Conservation (phyloP, 768 basidiomycete species). For the Mycena galopus region DNA sequence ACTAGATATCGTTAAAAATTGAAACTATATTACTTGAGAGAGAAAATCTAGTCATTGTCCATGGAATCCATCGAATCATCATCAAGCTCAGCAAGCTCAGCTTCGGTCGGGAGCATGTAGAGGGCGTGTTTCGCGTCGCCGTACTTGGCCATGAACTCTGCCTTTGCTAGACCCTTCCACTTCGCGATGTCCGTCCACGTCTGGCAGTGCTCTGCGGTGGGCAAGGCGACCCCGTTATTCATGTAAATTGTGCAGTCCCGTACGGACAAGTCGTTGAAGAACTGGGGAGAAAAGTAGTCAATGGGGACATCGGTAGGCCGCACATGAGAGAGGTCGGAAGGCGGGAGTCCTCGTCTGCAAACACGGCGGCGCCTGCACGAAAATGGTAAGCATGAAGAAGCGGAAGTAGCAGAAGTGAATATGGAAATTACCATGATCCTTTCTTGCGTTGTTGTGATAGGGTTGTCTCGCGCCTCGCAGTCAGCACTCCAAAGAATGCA, state of each 20-base stretch:
- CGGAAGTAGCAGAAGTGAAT: neutral
- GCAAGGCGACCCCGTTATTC: constrained; percentile 24
- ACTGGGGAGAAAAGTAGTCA: constrained; percentile 24
- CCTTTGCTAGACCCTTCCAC: constrained; percentile 10
- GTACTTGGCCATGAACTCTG: constrained; percentile 14
- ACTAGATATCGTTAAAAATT: neutral
- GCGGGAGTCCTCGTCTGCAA: neutral
- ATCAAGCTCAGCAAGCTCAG: constrained; percentile 2
- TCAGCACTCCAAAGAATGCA: neutral
- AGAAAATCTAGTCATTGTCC: neutral
- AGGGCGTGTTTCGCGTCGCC: constrained; percentile 15
- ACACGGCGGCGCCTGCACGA: neutral
- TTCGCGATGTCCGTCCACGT: neutral
- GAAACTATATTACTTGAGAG: neutral
- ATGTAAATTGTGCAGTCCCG: constrained; percentile 10
- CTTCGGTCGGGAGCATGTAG: constrained; percentile 18
- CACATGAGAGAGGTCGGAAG: neutral
- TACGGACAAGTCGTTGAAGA: constrained; percentile 18
- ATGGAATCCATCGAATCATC: neutral
- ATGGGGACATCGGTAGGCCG: constrained; percentile 5
- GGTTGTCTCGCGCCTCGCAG: neutral
- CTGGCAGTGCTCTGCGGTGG: constrained; percentile 8
- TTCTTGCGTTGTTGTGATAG: neutral
- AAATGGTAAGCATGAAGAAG: no score
- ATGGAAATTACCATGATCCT: neutral